Percentiles rank a stretch among this genome's conserved stretches.
These are phyloP conservation scores for Apiospora aurea DNA, from an alignment of 2,329 filamentous ascomycete genomes.

Conservation along the genomic window DNA sequence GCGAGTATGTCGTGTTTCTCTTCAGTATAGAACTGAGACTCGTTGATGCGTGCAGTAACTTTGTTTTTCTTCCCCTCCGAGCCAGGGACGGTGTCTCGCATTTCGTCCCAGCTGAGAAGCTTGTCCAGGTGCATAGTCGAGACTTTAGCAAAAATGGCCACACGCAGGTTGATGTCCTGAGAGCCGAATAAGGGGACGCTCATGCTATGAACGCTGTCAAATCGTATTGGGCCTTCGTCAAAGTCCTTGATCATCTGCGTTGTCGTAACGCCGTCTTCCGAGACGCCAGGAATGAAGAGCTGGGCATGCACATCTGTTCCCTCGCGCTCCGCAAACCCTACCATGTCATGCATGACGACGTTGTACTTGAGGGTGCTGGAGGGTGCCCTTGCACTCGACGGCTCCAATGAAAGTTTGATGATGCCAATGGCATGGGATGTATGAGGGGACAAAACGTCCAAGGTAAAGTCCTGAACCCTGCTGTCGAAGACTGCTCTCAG, in stretches of 20 bases:
- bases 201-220: slow-evolving; percentile 99
- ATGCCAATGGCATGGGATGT: slow-evolving; percentile 91
- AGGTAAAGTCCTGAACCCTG: slow-evolving; percentile 88
- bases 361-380: slow-evolving; percentile 97
- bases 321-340: slow-evolving; percentile 94
- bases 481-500: slow-evolving; percentile 93
- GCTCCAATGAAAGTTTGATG: slow-evolving; percentile 88
- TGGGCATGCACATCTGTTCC: slow-evolving; percentile 96
- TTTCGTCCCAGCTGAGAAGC: slow-evolving; percentile 97
- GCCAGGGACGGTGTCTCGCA: slow-evolving; percentile 78
- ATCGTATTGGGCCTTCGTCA: slow-evolving; percentile 89
- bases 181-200: slow-evolving; percentile 84
- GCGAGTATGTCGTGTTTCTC: slow-evolving; percentile 94
- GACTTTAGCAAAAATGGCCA: slow-evolving; percentile 90
- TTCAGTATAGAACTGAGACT: slow-evolving; percentile 91
- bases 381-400: slow-evolving; percentile 90
- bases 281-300: slow-evolving; percentile 91
- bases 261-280: slow-evolving; percentile 90
- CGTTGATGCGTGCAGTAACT: slow-evolving; percentile 75
- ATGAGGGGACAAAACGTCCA: slow-evolving; percentile 92
- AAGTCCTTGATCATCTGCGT: slow-evolving; percentile 95
- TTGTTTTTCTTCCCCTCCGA: slow-evolving; percentile 62
- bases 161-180: slow-evolving; percentile 76
- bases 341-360: slow-evolving; percentile 95
- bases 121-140: slow-evolving; percentile 96